A percentile compares a stretch with the other conserved stretches of the same genome.
Evolutionary conservation across 495 filamentous ascomycete species (phyloP).

Genomic region (Glarea lozoyensis): DNA sequence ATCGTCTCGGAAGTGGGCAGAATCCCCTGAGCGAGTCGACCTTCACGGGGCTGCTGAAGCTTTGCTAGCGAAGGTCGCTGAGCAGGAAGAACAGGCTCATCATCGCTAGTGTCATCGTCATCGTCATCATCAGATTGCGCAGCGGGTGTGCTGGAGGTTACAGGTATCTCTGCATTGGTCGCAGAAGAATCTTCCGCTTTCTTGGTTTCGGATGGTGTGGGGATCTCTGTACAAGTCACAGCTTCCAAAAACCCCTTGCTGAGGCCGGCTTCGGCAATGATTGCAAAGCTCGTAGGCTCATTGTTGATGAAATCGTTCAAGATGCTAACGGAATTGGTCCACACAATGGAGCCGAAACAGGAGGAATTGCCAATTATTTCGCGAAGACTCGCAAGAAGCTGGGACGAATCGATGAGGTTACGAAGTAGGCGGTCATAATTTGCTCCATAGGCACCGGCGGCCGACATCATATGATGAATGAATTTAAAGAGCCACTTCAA

Average conservation of each 20-base stretch:
- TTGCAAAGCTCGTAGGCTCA: slow-evolving; percentile 93
- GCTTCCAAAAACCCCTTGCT: slow-evolving; percentile 75
- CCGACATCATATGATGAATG: slow-evolving; percentile 88
- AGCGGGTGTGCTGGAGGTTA: slow-evolving; percentile 7
- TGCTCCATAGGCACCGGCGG: slow-evolving; percentile 53
- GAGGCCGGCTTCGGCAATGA: slow-evolving; percentile 88
- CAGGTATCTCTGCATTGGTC: neutral
- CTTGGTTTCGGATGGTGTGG: slow-evolving; percentile 12
- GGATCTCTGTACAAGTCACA: slow-evolving; percentile 46
- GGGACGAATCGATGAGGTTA: slow-evolving; percentile 90
- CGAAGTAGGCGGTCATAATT: slow-evolving; percentile 83
- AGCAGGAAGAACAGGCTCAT: slow-evolving; percentile 6
- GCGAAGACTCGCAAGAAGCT: slow-evolving; percentile 66
- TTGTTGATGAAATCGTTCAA: slow-evolving; percentile 97
- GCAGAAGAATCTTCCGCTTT: neutral
- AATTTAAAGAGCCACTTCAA: slow-evolving; percentile 93
- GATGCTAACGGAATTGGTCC: slow-evolving; percentile 86
- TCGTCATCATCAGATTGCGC: slow-evolving; percentile 9
- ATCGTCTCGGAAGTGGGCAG: slow-evolving; percentile 81
- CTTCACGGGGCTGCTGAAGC: slow-evolving; percentile 31
- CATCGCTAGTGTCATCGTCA: slow-evolving; percentile 3
- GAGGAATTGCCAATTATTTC: slow-evolving; percentile 70
- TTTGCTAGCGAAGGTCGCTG: slow-evolving; percentile 6
- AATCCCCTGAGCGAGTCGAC: slow-evolving; percentile 60
- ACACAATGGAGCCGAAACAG: slow-evolving; percentile 82